Percentiles rank a stretch among this genome's conserved stretches.
Evolutionary conservation across 2,329 filamentous ascomycete genomes (phyloP).

Genomic region (Sporothrix sp.): DNA sequence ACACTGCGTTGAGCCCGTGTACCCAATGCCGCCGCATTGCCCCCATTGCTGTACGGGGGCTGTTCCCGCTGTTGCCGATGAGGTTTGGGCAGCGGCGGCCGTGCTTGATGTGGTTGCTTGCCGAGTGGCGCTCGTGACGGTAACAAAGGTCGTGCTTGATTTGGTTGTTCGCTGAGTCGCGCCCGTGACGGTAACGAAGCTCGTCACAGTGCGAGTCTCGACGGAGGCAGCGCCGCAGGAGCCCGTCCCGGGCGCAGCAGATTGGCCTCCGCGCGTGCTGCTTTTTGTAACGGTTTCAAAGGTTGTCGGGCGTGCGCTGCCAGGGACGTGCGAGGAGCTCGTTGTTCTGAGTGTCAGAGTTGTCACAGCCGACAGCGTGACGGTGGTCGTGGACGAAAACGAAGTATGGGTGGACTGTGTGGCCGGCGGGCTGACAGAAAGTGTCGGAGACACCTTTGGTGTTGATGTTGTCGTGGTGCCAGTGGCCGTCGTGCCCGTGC

Average conservation of each 20-base stretch:
- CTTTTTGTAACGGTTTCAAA: neutral
- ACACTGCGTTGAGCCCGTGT: conserved; percentile 27
- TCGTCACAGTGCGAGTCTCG: neutral
- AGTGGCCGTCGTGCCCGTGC: conserved; percentile 11
- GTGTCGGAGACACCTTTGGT: neutral
- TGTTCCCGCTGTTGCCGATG: neutral
- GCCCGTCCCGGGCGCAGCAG: neutral
- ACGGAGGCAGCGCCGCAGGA: neutral
- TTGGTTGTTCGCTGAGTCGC: neutral
- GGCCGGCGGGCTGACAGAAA: neutral
- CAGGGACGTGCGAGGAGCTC: neutral
- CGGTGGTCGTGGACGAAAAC: conserved; percentile 15
- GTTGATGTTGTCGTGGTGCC: neutral
- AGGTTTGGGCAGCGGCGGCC: neutral
- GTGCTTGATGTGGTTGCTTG: too few relatives aligned
- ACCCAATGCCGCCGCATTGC: conserved; percentile 29
- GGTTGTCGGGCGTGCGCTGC: neutral
- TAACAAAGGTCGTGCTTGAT: neutral
- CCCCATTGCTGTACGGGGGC: conserved; percentile 26
- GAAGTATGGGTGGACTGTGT: conserved; percentile 18
- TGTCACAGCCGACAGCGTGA: conserved; percentile 19
- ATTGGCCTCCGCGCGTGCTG: too few relatives aligned
- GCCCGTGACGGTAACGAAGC: neutral
- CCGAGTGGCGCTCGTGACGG: too few relatives aligned
- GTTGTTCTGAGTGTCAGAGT: conserved; percentile 4